Conservation (phyloP, 2,329 filamentous ascomycete species). For the Aspergillus transmontanensis region DNA sequence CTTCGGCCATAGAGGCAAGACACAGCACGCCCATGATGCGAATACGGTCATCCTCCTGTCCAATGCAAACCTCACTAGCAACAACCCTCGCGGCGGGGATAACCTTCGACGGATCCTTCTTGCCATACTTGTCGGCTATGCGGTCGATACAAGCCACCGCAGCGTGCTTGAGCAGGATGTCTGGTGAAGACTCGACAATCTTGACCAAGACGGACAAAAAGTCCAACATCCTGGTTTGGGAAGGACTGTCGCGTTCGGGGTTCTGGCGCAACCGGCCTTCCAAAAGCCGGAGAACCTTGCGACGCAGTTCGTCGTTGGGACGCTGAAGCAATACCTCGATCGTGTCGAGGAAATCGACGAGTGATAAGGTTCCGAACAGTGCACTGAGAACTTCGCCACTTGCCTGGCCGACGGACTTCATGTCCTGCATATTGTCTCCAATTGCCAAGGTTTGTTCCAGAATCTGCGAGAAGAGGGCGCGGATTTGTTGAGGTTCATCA, state of each 20-base stretch:
- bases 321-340: conserved; percentile 79
- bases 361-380: conserved; percentile 81
- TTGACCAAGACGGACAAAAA: conserved; percentile 79
- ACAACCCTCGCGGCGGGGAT: conserved; percentile 75
- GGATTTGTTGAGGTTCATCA: conserved; percentile 67
- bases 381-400: conserved; percentile 73
- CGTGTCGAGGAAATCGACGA: conserved; percentile 84
- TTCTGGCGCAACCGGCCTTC: conserved; percentile 77
- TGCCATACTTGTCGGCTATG: conserved; percentile 92
- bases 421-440: conserved; percentile 54
- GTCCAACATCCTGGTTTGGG: conserved; percentile 70
- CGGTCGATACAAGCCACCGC: conserved; percentile 89
- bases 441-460: conserved; percentile 68
- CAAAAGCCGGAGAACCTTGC: conserved; percentile 78
- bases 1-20: conserved; percentile 84
- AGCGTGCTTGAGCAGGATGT: conserved; percentile 78
- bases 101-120: conserved; percentile 80
- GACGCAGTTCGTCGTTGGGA: conserved; percentile 72
- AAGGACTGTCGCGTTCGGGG: conserved; percentile 67
- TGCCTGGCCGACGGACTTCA: conserved; percentile 41
- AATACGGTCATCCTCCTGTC: conserved; percentile 70
- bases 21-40: conserved; percentile 85
- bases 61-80: conserved; percentile 74
- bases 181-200: conserved; percentile 72
- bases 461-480: conserved; percentile 68